Conservation (phyloP, 2,329 filamentous ascomycete species). For the Nemania sp. region DNA sequence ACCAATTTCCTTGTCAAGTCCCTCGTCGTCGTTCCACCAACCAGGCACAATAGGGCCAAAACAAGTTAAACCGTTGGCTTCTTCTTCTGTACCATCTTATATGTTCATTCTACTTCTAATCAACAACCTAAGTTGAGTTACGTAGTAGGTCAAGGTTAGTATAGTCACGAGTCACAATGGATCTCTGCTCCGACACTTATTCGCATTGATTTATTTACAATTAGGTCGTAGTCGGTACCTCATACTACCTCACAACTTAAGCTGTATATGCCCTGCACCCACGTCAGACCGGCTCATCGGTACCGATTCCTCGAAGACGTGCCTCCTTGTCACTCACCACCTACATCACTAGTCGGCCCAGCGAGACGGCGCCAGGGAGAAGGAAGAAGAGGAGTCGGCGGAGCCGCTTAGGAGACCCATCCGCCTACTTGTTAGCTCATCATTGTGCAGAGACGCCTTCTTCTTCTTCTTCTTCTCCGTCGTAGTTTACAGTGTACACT, state of each 20-base stretch:
- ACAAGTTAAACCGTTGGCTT: not conserved
- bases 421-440: constrained; percentile 19
- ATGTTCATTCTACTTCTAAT: no score
- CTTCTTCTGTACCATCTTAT: not conserved
- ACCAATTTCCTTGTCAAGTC: no score
- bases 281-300: constrained; percentile 1
- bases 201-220: no score
- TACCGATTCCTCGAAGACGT: not conserved
- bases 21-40: not conserved
- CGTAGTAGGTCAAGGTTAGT: no score
- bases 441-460: constrained; percentile 15
- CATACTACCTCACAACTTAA: no score
- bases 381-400: constrained; percentile 12
- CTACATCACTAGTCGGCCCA: constrained; percentile 11
- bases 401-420: constrained; percentile 14
- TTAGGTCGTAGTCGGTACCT: no score
- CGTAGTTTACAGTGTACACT: not conserved
- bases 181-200: not conserved
- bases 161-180: constrained; percentile 21
- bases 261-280: constrained; percentile 5
- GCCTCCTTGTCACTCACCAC: no score
- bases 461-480: no score
- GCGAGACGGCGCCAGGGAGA: not conserved
- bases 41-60: constrained; percentile 5
- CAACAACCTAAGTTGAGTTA: no score